Percentiles rank a stretch among this genome's conserved stretches.
These are phyloP conservation scores for Adansonia rubrostipa DNA, from an alignment of 441 rosid genomes.

Conservation along the genomic window DNA sequence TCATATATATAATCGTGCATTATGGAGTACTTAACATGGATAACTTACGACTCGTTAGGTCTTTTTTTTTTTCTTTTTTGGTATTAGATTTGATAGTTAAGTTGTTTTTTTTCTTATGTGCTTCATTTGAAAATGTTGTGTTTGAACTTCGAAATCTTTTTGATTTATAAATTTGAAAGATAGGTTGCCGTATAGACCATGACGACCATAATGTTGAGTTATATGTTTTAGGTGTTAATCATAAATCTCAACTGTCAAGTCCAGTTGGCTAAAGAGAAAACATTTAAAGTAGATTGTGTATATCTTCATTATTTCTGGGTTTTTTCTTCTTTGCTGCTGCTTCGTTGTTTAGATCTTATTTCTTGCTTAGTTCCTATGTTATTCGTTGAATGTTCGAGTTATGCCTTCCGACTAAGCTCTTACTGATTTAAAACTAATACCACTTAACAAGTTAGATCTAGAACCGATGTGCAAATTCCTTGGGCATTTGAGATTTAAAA, in stretches of 20 bases:
- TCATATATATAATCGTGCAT: not conserved
- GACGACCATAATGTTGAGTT: conserved; percentile 9
- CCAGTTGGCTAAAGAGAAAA: not conserved
- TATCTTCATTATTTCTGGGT: conserved; percentile 10
- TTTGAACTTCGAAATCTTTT: conserved; percentile 1
- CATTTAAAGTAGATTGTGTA: not conserved
- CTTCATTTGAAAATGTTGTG: not conserved
- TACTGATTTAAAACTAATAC: not conserved
- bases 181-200: conserved; percentile 14
- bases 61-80: not conserved
- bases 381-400: not conserved
- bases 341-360: not conserved
- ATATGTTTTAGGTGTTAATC: not conserved
- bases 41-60: not conserved
- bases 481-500: not conserved
- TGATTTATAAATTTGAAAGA: not conserved
- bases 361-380: not conserved
- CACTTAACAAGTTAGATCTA: not conserved
- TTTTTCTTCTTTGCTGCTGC: not conserved
- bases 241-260: conserved; percentile 14
- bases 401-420: not conserved
- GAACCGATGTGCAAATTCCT: not conserved
- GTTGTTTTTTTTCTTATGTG: not conserved
- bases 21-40: not conserved
- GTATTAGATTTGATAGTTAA: conserved; percentile 8